Conservation (phyloP, 2,329 filamentous ascomycete genomes). For the Fusarium keratoplasticum region DNA sequence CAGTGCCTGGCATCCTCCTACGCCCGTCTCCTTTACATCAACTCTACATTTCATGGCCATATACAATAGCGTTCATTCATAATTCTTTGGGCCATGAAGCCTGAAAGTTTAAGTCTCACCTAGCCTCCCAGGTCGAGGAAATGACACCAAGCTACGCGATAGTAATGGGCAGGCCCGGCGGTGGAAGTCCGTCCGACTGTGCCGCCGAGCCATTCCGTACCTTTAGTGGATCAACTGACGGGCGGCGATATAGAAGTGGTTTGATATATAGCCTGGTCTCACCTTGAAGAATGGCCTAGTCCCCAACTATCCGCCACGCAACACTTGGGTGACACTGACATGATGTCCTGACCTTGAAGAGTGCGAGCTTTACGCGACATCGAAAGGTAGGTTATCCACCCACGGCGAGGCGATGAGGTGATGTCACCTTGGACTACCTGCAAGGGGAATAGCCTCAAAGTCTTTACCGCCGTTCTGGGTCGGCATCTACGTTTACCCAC, state of each 20-base stretch:
- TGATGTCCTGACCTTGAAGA: neutral
- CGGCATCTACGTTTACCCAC: slow-evolving; percentile 15
- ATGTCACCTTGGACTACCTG: slow-evolving; percentile 1
- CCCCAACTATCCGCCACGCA: neutral
- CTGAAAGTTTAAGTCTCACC: neutral
- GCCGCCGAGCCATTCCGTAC: neutral
- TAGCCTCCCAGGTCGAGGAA: neutral
- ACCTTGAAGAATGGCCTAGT: neutral
- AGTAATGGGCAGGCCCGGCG: neutral
- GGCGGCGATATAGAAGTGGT: neutral
- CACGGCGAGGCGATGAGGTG: slow-evolving; percentile 5
- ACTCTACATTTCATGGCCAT: too few relatives aligned
- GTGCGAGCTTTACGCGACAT: neutral
- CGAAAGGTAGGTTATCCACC: neutral
- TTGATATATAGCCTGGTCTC: neutral
- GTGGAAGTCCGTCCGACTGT: neutral
- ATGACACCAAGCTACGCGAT: neutral
- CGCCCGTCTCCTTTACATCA: too few relatives aligned
- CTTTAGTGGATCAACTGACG: neutral
- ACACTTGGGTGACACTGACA: neutral
- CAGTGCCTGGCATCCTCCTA: too few relatives aligned
- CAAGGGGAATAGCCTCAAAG: slow-evolving; percentile 9
- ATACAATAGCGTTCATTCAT: too few relatives aligned
- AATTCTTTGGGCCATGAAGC: too few relatives aligned
- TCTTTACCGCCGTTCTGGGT: slow-evolving; percentile 25